Conservation (phyloP, 352 stramenopile species). For the Globisporangium mamillatum region DNA sequence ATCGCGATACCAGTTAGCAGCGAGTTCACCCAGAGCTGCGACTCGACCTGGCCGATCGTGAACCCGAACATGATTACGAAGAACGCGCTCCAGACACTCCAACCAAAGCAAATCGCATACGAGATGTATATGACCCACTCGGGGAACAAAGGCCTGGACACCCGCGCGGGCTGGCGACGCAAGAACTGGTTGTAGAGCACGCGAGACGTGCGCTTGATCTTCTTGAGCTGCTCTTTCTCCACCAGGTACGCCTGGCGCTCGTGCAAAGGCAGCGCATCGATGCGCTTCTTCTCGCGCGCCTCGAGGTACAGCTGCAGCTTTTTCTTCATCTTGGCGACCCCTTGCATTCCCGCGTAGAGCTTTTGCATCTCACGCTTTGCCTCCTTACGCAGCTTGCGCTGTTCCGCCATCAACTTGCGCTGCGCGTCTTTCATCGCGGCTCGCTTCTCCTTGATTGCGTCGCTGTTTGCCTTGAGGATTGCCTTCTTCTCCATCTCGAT, state of each 20-base stretch:
- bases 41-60: slow-evolving; percentile 51
- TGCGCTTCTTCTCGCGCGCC: slow-evolving; percentile 29
- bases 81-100: slow-evolving; percentile 57
- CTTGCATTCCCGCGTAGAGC: slow-evolving; percentile 37
- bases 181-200: slow-evolving; percentile 77
- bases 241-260: slow-evolving; percentile 56
- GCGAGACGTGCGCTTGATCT: slow-evolving; percentile 57
- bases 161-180: slow-evolving; percentile 41
- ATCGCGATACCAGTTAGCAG: slow-evolving; percentile 50
- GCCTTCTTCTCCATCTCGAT: slow-evolving; percentile 56
- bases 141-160: slow-evolving; percentile 59
- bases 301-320: slow-evolving; percentile 48
- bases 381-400: slow-evolving; percentile 35
- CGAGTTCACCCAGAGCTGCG: slow-evolving; percentile 63
- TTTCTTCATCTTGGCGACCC: slow-evolving; percentile 58
- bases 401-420: slow-evolving; percentile 25
- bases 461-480: slow-evolving; percentile 41
- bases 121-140: slow-evolving; percentile 75
- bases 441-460: slow-evolving; percentile 40
- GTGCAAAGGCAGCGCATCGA: slow-evolving; percentile 51
- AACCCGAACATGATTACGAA: slow-evolving; percentile 77
- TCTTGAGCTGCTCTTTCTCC: slow-evolving; percentile 57
- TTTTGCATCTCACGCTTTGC: slow-evolving; percentile 40
- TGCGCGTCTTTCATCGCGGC: slow-evolving; percentile 41
- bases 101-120: slow-evolving; percentile 52